phyloP scores from a whole-genome alignment of 345 rosid genomes.

The Erysimum cheiranthoides region DNA sequence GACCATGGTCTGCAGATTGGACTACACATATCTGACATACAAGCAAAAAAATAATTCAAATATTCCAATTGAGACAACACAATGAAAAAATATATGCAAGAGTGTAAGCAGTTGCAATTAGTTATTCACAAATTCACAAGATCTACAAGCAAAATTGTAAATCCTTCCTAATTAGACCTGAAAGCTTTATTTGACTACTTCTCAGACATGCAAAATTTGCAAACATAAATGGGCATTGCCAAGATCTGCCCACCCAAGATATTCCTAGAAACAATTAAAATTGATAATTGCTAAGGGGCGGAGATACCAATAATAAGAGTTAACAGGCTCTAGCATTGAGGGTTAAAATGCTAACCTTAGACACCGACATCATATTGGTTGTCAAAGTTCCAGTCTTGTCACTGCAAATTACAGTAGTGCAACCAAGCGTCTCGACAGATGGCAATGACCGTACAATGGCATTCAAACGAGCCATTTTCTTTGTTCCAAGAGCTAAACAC shows the following conservation, averaged over 20 bases:
- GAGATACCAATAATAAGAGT: slow-evolving; percentile 19
- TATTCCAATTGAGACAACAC: slow-evolving; percentile 16
- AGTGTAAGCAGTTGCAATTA: slow-evolving; percentile 12
- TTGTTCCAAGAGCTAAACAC: slow-evolving; percentile 99
- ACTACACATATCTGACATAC: slow-evolving; percentile 79
- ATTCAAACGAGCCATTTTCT: slow-evolving; percentile 98
- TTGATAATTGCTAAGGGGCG: slow-evolving; percentile 17
- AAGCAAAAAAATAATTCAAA: slow-evolving; percentile 28
- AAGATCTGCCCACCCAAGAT: slow-evolving; percentile 28
- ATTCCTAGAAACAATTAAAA: slow-evolving; percentile 5
- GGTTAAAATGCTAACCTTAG: slow-evolving; percentile 68
- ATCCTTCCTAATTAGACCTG: slow-evolving; percentile 1
- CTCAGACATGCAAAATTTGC: neutral
- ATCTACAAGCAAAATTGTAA: slow-evolving; percentile 19
- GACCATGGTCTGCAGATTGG: slow-evolving; percentile 73
- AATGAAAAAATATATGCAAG: slow-evolving; percentile 9
- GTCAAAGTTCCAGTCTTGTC: slow-evolving; percentile 99
- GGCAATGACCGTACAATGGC: slow-evolving; percentile 98
- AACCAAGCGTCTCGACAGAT: slow-evolving; percentile 96
- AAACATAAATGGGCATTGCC: slow-evolving; percentile 25
- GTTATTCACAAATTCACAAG: slow-evolving; percentile 18
- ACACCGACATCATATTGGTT: slow-evolving; percentile 98
- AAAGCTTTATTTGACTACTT: slow-evolving; percentile 23
- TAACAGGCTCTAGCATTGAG: slow-evolving; percentile 16
- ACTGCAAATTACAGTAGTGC: slow-evolving; percentile 98